phyloP scores from a whole-genome alignment of 805 yeast species.

The Kregervanrija fluxuum region DNA sequence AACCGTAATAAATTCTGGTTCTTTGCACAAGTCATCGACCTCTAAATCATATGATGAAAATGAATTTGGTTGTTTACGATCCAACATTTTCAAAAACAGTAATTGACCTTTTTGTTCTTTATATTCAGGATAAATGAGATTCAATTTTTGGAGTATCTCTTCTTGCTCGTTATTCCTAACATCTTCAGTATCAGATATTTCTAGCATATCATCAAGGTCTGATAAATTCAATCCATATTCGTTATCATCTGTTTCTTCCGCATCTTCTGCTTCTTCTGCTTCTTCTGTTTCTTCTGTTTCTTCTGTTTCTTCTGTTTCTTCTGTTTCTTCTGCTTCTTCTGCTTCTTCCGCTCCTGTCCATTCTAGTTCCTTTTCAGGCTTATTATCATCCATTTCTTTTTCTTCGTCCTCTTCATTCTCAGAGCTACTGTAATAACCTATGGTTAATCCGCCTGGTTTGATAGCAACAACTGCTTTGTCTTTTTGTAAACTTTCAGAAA shows the following conservation, averaged over 20 bases:
- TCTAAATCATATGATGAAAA: slow-evolving; percentile 16
- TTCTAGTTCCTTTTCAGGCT: slow-evolving; percentile 6
- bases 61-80: slow-evolving; percentile 3
- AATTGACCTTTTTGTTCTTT: too few relatives aligned
- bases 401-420: slow-evolving; percentile 4
- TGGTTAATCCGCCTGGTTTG: background rate
- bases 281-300: too few relatives aligned
- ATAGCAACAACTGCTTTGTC: background rate
- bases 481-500: background rate
- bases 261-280: background rate
- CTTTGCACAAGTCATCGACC: slow-evolving; percentile 12
- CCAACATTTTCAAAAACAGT: slow-evolving; percentile 7
- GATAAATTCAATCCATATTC: slow-evolving; percentile 11
- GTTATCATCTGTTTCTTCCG: slow-evolving; percentile 2
- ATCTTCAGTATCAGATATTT: background rate
- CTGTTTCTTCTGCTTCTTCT: slow-evolving; percentile 3
- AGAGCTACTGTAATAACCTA: slow-evolving; percentile 1
- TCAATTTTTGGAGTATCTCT: background rate
- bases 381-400: background rate
- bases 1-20: slow-evolving; percentile 16
- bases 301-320: slow-evolving; percentile 4
- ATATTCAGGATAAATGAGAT: too few relatives aligned
- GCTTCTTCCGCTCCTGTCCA: background rate
- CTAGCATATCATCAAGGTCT: slow-evolving; percentile 10
- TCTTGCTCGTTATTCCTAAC: background rate